Evolutionary conservation across 139 green algal genomes (phyloP), one percentile per base, ranked within the genome.

Genomic region (Gonium pectorale): DNA sequence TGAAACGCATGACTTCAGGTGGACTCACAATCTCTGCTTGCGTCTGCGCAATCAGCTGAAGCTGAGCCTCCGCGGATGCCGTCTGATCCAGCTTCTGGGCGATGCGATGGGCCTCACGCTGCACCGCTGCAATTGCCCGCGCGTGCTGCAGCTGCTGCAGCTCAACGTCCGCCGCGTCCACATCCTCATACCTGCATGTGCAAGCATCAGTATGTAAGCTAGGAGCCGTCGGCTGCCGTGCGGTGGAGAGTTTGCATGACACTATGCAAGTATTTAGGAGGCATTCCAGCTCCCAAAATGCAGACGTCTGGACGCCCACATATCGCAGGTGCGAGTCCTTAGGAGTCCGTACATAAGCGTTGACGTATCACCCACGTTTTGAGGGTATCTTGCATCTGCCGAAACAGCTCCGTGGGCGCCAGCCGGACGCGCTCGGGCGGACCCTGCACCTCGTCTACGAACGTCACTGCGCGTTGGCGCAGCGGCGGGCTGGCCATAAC

Each of bases 91-190:
- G 79, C 6, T 46, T 37, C 56, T 67, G 56, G 5, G 85, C 85
- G 5, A 89, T 89, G 37, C 85, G 85, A 26, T 86, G 79, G 19
- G 85, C 79, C 79, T 89, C 85, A 22, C 82, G 85, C 79, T 89
- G 85, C 70, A 86, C 70, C 5, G 70, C 70, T 24, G 85, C 79
- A 11, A 89, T 51, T 3, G 69, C 79, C 4, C 85, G 78, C 0
- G 85, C 79, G 29, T 89, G 72, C 78, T 86, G 68, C 29, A 89
- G 26, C 38, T 83, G 79, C n/a, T 69, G 49, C 78, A 89, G 69
- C 78, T 89, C 85, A 21, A 33, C 31, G 69, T 85, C 85, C 54
- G 82, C 44, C 19, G 64, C 37, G 52, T 86, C 79, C 59, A 89
- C 22, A 38, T 89, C 85, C 46, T 89, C 85, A n/a, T 64, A 79